phyloP scores from a whole-genome alignment of 495 filamentous ascomycete genomes.

The Tetracladium setigerum region DNA sequence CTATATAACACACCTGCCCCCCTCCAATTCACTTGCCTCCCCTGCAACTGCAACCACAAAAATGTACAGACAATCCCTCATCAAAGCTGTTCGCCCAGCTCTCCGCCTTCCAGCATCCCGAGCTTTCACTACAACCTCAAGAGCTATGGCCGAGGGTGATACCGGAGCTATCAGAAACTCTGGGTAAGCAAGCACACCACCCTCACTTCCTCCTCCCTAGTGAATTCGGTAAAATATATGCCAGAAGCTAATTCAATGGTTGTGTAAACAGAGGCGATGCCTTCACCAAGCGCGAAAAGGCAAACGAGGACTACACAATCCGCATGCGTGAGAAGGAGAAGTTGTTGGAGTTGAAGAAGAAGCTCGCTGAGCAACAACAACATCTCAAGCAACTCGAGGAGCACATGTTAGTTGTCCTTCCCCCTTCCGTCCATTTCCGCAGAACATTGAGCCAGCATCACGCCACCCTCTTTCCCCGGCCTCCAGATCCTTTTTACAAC shows the following conservation, averaged over 20 bases:
- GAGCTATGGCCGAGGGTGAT: conserved; percentile 60
- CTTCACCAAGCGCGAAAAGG: conserved; percentile 86
- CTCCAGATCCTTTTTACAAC: not conserved
- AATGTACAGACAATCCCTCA: conserved; percentile 64
- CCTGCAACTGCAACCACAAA: conserved; percentile 1
- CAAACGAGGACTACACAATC: conserved; percentile 78
- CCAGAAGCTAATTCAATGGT: not conserved
- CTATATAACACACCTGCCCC: conserved; percentile 3
- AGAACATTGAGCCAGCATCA: not conserved
- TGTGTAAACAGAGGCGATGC: conserved; percentile 53
- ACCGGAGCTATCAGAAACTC: conserved; percentile 49
- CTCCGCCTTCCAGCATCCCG: conserved; percentile 35
- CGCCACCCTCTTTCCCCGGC: conserved; percentile 3
- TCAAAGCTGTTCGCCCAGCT: conserved; percentile 47
- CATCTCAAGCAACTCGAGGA: conserved; percentile 77
- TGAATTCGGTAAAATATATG: too few relatives aligned
- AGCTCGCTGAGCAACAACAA: conserved; percentile 69
- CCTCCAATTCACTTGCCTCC: conserved; percentile 1
- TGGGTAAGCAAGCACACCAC: conserved; percentile 1
- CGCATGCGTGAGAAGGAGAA: conserved; percentile 78
- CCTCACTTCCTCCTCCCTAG: too few relatives aligned
- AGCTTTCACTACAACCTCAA: conserved; percentile 53
- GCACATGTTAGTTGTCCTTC: conserved; percentile 59
- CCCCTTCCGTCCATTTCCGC: not conserved
- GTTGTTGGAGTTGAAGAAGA: conserved; percentile 65